Percentiles rank a stretch among this genome's conserved stretches.
These are phyloP conservation scores for Jatropha curcas DNA, from an alignment of 345 rosid genomes.

Conservation along the genomic window DNA sequence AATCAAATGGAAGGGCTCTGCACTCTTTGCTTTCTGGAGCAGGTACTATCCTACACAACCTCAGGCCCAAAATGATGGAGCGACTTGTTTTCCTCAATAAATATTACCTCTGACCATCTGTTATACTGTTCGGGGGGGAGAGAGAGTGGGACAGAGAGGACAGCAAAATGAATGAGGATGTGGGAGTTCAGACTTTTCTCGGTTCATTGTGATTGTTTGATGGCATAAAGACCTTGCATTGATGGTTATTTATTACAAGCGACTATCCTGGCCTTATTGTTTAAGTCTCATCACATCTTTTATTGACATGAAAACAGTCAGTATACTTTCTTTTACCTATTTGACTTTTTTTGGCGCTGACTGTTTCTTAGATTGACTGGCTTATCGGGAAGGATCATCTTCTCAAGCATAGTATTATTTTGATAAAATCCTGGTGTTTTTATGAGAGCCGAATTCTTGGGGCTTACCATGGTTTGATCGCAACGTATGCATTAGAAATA, in stretches of 20 bases:
- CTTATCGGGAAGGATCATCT: conserved; percentile 31
- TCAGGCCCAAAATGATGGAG: not conserved
- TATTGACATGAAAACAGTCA: not conserved
- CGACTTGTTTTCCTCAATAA: not conserved
- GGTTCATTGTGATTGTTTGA: not conserved
- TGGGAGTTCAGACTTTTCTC: not conserved
- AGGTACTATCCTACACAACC: conserved; percentile 43
- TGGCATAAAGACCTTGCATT: not conserved
- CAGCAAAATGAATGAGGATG: not conserved
- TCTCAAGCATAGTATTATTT: conserved; percentile 26
- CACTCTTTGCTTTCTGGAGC: conserved; percentile 89
- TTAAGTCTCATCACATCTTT: not conserved
- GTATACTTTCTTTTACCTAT: not conserved
- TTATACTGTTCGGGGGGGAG: not conserved
- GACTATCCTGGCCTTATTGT: not conserved
- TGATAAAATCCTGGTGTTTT: conserved; percentile 43
- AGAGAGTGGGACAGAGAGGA: not conserved
- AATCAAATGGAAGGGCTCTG: conserved; percentile 85
- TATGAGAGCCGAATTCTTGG: conserved; percentile 46
- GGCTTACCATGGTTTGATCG: conserved; percentile 37
- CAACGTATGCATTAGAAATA: conserved; percentile 38
- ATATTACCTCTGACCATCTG: not conserved
- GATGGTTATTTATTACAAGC: not conserved
- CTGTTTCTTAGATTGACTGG: conserved; percentile 30
- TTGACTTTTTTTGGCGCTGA: not conserved